A percentile compares a stretch with the other conserved stretches of the same genome.
Conservation (phyloP, 1,139 yeast genomes). For the Geotrichum macrosporum region DNA sequence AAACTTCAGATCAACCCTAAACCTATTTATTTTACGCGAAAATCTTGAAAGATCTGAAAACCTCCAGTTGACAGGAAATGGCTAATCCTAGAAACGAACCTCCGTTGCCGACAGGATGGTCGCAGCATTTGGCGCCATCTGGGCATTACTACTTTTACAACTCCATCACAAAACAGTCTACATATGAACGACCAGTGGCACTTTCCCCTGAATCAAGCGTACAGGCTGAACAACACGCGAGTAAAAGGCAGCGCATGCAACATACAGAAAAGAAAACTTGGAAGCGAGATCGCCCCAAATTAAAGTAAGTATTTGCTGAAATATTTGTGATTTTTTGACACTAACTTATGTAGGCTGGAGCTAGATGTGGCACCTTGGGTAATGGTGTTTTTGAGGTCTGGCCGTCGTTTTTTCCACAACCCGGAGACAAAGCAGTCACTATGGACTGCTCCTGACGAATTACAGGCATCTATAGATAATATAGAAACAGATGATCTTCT, state of each 20-base stretch:
- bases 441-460: slow-evolving; percentile 42
- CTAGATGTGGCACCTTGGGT: slow-evolving; percentile 39
- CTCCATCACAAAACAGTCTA: slow-evolving; percentile 31
- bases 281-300: slow-evolving; percentile 18
- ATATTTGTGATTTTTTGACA: neutral
- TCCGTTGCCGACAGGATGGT: slow-evolving; percentile 33
- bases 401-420: slow-evolving; percentile 46
- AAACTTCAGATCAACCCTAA: too few species aligned
- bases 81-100: neutral
- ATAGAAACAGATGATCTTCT: slow-evolving; percentile 40
- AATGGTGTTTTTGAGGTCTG: slow-evolving; percentile 44
- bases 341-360: slow-evolving; percentile 2
- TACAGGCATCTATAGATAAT: slow-evolving; percentile 33
- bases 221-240: too few species aligned
- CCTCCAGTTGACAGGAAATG: neutral
- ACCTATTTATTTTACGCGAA: too few species aligned
- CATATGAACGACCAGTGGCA: slow-evolving; percentile 31
- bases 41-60: neutral
- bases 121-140: slow-evolving; percentile 35
- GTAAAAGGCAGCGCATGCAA: slow-evolving; percentile 2
- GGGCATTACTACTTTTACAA: slow-evolving; percentile 37
- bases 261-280: neutral
- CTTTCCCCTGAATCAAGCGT: slow-evolving; percentile 6
- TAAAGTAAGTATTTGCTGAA: slow-evolving; percentile 1
- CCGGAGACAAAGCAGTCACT: slow-evolving; percentile 33